Percentiles rank a stretch among this genome's conserved stretches.
phyloP scores from a whole-genome alignment of 2,329 filamentous ascomycete species.

The Stylonectria norvegica region DNA sequence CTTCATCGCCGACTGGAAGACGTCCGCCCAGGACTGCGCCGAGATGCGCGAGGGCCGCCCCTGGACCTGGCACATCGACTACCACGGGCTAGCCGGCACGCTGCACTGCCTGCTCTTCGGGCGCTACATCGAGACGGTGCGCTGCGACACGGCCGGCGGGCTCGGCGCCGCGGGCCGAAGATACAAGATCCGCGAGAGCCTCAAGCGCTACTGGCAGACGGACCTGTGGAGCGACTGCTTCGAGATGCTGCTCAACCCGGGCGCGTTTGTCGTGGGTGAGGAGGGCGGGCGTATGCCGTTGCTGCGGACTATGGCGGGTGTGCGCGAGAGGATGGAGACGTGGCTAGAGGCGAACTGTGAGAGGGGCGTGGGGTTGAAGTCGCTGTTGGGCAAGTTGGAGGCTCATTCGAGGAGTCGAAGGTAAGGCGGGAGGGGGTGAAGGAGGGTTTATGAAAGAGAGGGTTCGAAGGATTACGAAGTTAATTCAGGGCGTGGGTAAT shows the following conservation, averaged over 20 bases:
- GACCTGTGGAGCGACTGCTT: constrained; percentile 86
- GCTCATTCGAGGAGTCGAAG: constrained; percentile 39
- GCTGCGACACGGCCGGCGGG: constrained; percentile 51
- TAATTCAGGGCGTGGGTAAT: too few relatives aligned
- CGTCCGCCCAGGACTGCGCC: constrained; percentile 79
- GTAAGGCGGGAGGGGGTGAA: constrained; percentile 24
- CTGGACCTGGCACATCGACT: constrained; percentile 98
- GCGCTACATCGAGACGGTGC: constrained; percentile 83
- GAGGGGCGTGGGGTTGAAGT: constrained; percentile 72
- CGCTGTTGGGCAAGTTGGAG: constrained; percentile 63
- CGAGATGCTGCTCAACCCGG: constrained; percentile 81
- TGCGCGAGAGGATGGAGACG: constrained; percentile 76
- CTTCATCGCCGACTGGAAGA: constrained; percentile 96
- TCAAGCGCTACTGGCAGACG: constrained; percentile 96
- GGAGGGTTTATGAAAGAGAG: not conserved
- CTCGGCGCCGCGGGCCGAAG: constrained; percentile 60
- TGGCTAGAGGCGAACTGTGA: constrained; percentile 82
- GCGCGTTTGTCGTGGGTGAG: constrained; percentile 61
- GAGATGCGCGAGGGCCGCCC: constrained; percentile 93
- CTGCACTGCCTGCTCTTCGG: constrained; percentile 89
- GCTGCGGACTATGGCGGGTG: constrained; percentile 61
- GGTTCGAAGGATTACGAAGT: too few relatives aligned
- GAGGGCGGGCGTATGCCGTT: constrained; percentile 69
- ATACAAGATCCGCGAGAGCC: constrained; percentile 75
- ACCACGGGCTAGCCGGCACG: constrained; percentile 85